Evolutionary conservation across 2,329 filamentous ascomycete species (phyloP), one percentile per base, ranked within the genome.

Genomic region (Fusarium mundagurra): DNA sequence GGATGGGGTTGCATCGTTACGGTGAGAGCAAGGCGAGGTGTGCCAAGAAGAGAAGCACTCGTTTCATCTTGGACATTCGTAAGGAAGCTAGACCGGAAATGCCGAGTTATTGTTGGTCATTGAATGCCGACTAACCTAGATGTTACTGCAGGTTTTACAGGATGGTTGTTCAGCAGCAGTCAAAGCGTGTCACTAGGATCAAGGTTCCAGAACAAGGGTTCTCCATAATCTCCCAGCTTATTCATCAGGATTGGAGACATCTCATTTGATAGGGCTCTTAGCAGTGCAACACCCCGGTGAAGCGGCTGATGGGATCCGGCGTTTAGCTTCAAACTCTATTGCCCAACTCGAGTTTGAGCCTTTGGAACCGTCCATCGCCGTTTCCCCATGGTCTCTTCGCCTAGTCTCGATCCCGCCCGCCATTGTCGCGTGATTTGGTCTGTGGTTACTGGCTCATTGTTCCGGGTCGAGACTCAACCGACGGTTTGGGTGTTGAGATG

Each of bases 281-380:
- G 48, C 41, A 44, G 43, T 34, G 64, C 17, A 33, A 11, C 43
- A 43, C 8, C n/a, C 33, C 9, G 20, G 27, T 29, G 33, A 34
- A 65, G 47, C 38, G 44, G 50, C 20, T 34, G 38, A 27, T 39
- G 38, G 16, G 18, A 31, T 27, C 54, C 41, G 54, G 43, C 27
- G 48, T 69, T 33, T 65, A 53, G 66, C 34, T 34, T 34, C 27
- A 44, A 70, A 70, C 67, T 70, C 45, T 70, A 48, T 54, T 48
- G 6, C 5, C 12, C 36, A 60, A 43, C 59, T 58, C 11, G 22
- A 48, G 59, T 27, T 33, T 58, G 48, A 38, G 58, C 33, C 50
- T 53, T 20, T 20, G 50, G 50, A 9, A 31, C 9, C 9, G 8
- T 9, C 12, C 4, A 6, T 6, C 9, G 13, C 12, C 22, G 39